These are phyloP conservation scores for Aspergillus sp. DNA, from an alignment of 2,329 filamentous ascomycete genomes.

Conservation along the genomic window DNA sequence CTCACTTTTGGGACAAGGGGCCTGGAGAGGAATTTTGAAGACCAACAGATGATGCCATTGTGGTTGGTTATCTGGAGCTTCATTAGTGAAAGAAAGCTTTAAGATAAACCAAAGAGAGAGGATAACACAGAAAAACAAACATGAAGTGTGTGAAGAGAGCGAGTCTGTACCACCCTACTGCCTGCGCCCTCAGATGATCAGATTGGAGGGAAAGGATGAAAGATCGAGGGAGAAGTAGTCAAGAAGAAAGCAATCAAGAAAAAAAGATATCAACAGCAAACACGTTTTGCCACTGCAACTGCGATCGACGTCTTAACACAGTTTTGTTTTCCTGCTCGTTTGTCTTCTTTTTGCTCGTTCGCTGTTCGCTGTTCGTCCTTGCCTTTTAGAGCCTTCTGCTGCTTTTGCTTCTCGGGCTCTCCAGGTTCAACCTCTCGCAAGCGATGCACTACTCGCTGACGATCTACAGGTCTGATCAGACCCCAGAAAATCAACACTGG, in stretches of 20 bases:
- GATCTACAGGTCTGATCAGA: slow-evolving; percentile 6
- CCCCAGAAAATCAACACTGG: neutral
- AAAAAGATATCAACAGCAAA: slow-evolving; percentile 3
- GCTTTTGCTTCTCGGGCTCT: neutral
- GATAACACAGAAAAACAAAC: neutral
- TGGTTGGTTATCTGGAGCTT: slow-evolving; percentile 1
- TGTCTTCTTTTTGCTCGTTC: neutral
- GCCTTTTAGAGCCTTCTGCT: neutral
- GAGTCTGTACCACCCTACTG: neutral
- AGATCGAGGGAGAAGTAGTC: neutral
- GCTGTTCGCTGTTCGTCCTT: neutral
- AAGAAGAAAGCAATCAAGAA: neutral
- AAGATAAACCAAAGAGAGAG: neutral
- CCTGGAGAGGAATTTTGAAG: slow-evolving; percentile 63
- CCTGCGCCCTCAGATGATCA: neutral
- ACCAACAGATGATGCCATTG: slow-evolving; percentile 50
- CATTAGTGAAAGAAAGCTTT: slow-evolving; percentile 4
- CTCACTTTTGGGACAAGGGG: slow-evolving; percentile 62
- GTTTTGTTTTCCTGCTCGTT: slow-evolving; percentile 4
- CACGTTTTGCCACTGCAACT: slow-evolving; percentile 14
- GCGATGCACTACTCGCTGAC: neutral
- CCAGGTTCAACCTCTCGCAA: neutral
- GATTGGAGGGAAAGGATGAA: neutral
- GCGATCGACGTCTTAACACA: slow-evolving; percentile 10
- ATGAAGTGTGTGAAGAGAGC: neutral